Evolutionary conservation across 768 basidiomycete genomes (phyloP).

Genomic region (Tulasnella sp.): DNA sequence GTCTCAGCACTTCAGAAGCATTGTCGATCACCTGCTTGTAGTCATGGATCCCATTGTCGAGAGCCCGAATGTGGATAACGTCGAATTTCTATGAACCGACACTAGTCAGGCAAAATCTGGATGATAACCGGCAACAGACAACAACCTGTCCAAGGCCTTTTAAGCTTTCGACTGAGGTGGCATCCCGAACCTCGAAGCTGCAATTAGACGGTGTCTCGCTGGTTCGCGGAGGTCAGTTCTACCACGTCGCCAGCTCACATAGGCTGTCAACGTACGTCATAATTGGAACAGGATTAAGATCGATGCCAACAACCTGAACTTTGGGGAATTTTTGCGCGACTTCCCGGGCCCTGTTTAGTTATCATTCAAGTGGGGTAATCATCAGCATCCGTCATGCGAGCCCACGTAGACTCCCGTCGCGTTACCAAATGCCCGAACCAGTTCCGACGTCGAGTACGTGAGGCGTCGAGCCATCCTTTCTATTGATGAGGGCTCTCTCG

Average conservation of each 20-base stretch:
- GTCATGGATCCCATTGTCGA: not conserved
- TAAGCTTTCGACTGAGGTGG: not conserved
- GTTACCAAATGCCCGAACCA: not conserved
- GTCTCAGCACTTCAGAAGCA: not conserved
- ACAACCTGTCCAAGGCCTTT: not conserved
- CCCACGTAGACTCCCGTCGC: not conserved
- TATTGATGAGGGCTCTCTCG: not conserved
- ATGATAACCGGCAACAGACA: not conserved
- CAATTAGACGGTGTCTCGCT: conserved; percentile 1
- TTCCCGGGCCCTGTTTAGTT: not conserved
- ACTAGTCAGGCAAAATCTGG: not conserved
- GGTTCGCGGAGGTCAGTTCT: not conserved
- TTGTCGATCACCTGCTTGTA: not conserved
- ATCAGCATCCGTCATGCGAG: no score
- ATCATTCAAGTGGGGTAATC: not conserved
- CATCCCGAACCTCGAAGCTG: not conserved
- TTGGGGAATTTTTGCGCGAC: not conserved
- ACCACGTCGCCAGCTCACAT: not conserved
- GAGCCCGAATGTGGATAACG: not conserved
- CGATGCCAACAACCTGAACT: not conserved
- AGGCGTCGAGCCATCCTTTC: not conserved
- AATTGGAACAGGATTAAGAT: not conserved
- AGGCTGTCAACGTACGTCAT: not conserved
- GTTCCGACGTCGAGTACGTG: conserved; percentile 1
- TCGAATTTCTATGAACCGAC: not conserved